A percentile compares a stretch with the other conserved stretches of the same genome.
phyloP scores from a whole-genome alignment of 2,329 filamentous ascomycete species.

The Zopfia rhizophila region DNA sequence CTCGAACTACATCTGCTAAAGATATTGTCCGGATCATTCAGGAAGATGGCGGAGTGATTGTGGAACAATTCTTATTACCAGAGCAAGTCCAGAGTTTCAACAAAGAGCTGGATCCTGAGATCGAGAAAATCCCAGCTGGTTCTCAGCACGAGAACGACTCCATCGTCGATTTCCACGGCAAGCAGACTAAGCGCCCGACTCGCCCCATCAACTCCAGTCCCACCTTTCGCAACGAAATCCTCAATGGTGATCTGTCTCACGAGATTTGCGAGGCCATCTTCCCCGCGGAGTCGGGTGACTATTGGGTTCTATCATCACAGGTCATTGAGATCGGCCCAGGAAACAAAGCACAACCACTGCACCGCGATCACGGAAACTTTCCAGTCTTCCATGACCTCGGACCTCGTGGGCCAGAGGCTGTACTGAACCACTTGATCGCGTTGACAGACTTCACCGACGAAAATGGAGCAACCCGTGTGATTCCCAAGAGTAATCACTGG shows the following conservation, averaged over 20 bases:
- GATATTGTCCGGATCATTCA: too few species aligned
- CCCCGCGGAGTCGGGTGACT: constrained; percentile 1
- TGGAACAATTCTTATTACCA: too few species aligned
- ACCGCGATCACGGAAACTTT: background rate
- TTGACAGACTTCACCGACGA: background rate
- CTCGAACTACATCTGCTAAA: too few species aligned
- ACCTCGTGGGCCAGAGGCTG: background rate
- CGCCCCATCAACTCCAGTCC: background rate
- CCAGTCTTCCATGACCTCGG: background rate
- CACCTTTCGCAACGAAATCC: background rate
- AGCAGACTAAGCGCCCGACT: background rate
- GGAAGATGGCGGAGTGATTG: too few species aligned
- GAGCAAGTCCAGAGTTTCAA: too few species aligned
- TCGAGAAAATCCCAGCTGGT: too few species aligned
- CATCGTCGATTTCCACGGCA: too few species aligned
- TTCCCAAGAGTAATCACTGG: background rate
- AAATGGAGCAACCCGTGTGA: constrained; percentile 1
- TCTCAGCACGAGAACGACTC: too few species aligned
- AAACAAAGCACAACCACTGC: constrained; percentile 1
- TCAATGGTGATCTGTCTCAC: background rate
- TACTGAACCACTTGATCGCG: background rate
- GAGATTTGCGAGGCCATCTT: background rate
- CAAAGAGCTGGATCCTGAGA: too few species aligned
- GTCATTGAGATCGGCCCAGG: constrained; percentile 3
- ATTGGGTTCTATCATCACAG: background rate